Conservation (phyloP, 2,329 filamentous ascomycete genomes). For the Dothistroma pini region DNA sequence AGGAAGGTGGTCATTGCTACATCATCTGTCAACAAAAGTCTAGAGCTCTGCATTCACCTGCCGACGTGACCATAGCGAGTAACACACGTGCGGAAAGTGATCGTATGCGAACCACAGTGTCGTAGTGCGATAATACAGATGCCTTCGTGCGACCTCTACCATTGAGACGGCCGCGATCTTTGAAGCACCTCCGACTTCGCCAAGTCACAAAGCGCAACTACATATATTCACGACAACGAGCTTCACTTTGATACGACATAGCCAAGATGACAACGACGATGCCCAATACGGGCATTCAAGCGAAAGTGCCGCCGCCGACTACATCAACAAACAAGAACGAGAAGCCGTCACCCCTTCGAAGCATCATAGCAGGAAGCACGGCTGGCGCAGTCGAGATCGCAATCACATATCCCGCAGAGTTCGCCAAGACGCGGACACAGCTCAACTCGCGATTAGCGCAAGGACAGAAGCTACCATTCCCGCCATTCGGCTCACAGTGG, state of each 20-base stretch:
- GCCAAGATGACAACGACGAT: slow-evolving; percentile 23
- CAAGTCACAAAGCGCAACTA: background rate
- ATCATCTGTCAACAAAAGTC: background rate
- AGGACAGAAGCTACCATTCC: slow-evolving; percentile 87
- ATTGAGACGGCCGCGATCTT: background rate
- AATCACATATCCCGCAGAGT: slow-evolving; percentile 93
- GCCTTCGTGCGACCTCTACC: background rate
- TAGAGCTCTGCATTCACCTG: background rate
- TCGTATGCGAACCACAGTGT: background rate
- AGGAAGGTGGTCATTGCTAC: background rate
- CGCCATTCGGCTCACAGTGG: slow-evolving; percentile 90
- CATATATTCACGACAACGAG: background rate
- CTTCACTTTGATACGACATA: background rate
- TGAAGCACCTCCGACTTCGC: background rate
- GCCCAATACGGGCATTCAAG: slow-evolving; percentile 23
- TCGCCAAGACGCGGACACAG: slow-evolving; percentile 93
- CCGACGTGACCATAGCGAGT: background rate
- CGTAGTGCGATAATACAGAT: background rate
- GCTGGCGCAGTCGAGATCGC: slow-evolving; percentile 94
- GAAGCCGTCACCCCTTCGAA: slow-evolving; percentile 76
- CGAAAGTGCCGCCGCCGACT: slow-evolving; percentile 7
- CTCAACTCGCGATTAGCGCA: slow-evolving; percentile 80
- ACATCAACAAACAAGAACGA: slow-evolving; percentile 25
- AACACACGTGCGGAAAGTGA: background rate
- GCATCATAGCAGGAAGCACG: slow-evolving; percentile 86